phyloP scores from a whole-genome alignment of 208 protist species.

The Kentomonas sorsogonicus region DNA sequence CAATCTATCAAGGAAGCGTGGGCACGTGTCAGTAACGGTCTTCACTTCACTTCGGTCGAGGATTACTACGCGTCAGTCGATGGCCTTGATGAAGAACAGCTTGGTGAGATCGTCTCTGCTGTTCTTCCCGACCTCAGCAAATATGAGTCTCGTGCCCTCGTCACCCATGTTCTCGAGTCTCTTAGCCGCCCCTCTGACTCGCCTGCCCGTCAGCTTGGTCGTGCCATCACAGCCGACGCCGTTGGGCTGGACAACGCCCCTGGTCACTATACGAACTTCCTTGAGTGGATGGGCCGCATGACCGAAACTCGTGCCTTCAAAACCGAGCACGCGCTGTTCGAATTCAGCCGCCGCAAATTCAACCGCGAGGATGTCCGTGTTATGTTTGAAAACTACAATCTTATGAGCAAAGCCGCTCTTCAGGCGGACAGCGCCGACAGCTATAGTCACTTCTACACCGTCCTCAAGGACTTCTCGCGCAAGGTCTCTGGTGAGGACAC shows the following conservation, averaged over 20 bases:
- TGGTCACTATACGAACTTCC: constrained; percentile 88
- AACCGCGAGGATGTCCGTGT: constrained; percentile 80
- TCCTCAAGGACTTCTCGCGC: constrained; percentile 81
- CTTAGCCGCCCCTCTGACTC: constrained; percentile 70
- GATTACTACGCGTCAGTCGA: constrained; percentile 85
- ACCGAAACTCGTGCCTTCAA: constrained; percentile 86
- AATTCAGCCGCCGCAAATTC: constrained; percentile 86
- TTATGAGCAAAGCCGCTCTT: constrained; percentile 80
- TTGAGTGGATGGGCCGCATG: constrained; percentile 89
- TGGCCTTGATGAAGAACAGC: constrained; percentile 77
- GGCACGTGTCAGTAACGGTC: constrained; percentile 79
- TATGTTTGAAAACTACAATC: constrained; percentile 90
- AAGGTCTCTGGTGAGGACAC: constrained; percentile 87
- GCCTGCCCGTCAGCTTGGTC: constrained; percentile 57
- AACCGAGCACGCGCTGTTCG: constrained; percentile 85
- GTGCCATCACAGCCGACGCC: constrained; percentile 80
- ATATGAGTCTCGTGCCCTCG: constrained; percentile 71
- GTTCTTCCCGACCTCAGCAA: constrained; percentile 60
- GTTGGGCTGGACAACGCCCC: constrained; percentile 83
- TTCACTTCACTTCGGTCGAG: constrained; percentile 73
- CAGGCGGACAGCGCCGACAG: constrained; percentile 72
- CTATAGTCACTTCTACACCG: constrained; percentile 87
- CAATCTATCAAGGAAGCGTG: constrained; percentile 87
- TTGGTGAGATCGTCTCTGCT: constrained; percentile 81
- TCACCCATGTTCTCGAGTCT: constrained; percentile 74